Conservation (phyloP, 2,329 filamentous ascomycete species). For the Cytospora chrysosperma region DNA sequence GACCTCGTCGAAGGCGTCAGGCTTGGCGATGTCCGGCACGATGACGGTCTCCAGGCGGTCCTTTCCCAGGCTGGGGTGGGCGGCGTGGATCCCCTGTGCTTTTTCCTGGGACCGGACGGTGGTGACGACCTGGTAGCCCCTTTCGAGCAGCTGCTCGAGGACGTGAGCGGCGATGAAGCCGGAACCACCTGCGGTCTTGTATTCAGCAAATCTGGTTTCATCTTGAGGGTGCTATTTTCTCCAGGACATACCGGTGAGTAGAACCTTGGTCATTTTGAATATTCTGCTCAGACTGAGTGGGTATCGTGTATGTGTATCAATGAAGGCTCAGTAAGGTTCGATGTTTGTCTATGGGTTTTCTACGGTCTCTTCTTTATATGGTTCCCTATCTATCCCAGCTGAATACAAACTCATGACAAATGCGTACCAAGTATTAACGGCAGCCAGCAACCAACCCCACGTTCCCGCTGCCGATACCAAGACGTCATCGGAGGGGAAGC, state of each 20-base stretch:
- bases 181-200: slow-evolving; percentile 42
- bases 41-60: slow-evolving; percentile 53
- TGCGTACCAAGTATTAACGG: neutral
- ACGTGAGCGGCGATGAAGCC: slow-evolving; percentile 57
- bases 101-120: slow-evolving; percentile 57
- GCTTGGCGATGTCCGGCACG: slow-evolving; percentile 74
- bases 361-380: neutral
- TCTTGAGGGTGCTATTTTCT: too few relatives aligned
- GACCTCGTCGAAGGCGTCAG: slow-evolving; percentile 70
- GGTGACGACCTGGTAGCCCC: slow-evolving; percentile 52
- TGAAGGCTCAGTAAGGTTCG: neutral
- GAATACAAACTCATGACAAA: neutral
- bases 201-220: neutral
- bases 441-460: neutral
- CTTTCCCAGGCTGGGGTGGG: slow-evolving; percentile 42
- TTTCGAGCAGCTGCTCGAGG: slow-evolving; percentile 52
- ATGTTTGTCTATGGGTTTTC: neutral
- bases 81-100: slow-evolving; percentile 49
- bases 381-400: neutral
- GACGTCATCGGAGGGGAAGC: slow-evolving; percentile 7
- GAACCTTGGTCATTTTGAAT: slow-evolving; percentile 45
- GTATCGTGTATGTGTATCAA: neutral
- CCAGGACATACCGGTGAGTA: slow-evolving; percentile 43
- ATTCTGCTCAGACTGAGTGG: neutral
- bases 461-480: neutral